Evolutionary conservation across 768 basidiomycete species (phyloP), one percentile per base, ranked within the genome.

Genomic region (Hypholoma sublateritium): DNA sequence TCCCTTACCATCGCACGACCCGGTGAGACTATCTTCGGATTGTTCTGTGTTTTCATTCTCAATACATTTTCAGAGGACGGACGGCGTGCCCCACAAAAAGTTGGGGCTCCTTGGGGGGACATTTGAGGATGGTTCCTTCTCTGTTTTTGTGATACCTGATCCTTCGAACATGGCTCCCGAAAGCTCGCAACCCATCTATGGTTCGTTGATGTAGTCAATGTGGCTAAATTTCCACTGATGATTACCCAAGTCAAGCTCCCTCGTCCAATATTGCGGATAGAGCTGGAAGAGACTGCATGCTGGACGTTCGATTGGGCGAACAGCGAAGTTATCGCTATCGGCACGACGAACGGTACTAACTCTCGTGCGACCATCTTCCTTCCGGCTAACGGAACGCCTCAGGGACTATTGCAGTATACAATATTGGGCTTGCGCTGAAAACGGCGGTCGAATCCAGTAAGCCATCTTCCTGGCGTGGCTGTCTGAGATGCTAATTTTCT

Each of bases 281-380:
- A 90, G 62, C 72, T 93, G 2, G 86, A 88, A 53, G 90, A 93
- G 42, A 81, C 91, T 0, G 75, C 79, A n/a, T 89, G 87, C 66
- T 89, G 84, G 81, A 80, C 84, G 14, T 77, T 97, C 52, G 94
- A 97, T 62, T 98, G 95, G 95, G 90, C 86, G 0, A 93, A 92
- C 60, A 91, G 92, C 59, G 87, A 89, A 56, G 64, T 86, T 11
- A 70, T 99, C 6, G 93, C 92, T 0, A 83, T 89, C 12, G 95
- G 95, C 0, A 87, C 87, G 24, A 87, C 91, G 2, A 90, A 92
- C 61, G 95, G 96, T 93, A 53, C 34, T 57, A 50, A 32, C n/a
- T 21, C 16, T 36, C 22, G 12, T n/a, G 1, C 16, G n/a, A 16
- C 43, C 25, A 19, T 22, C 25, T 28, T 43, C 16, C 45, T 22